Conservation (phyloP, 257 asterid genomes). For the Solanum appendiculatum region DNA sequence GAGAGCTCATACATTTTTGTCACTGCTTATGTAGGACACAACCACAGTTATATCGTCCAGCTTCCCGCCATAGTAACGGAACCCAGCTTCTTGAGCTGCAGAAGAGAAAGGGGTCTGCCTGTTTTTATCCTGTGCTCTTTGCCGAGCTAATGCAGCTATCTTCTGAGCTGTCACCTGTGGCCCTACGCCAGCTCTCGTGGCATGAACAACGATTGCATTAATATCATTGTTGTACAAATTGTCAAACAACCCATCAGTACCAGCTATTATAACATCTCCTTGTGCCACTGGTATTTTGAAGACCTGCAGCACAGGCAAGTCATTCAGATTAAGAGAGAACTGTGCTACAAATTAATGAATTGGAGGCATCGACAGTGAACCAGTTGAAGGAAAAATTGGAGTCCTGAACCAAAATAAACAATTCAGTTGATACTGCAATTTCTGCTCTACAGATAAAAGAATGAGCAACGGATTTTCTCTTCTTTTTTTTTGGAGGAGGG, state of each 20-base stretch:
- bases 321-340: neutral
- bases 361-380: neutral
- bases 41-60: conserved; percentile 93
- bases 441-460: neutral
- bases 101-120: conserved; percentile 96
- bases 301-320: conserved; percentile 41
- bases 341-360: neutral
- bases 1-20: conserved; percentile 43
- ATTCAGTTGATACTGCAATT: neutral
- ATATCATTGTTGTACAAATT: conserved; percentile 84
- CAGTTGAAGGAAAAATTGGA: neutral
- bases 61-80: conserved; percentile 89
- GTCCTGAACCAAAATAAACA: neutral
- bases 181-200: conserved; percentile 73
- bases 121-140: conserved; percentile 81
- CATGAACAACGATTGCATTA: conserved; percentile 77
- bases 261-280: conserved; percentile 90
- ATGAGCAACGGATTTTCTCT: neutral
- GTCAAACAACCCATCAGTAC: conserved; percentile 96
- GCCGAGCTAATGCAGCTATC: conserved; percentile 85
- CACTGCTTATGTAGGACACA: conserved; percentile 70
- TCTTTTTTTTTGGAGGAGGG: neutral
- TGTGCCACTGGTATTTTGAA: conserved; percentile 81
- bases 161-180: conserved; percentile 95
- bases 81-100: conserved; percentile 97